phyloP scores from a whole-genome alignment of 495 filamentous ascomycete genomes.

The Lasiosphaeria miniovina region DNA sequence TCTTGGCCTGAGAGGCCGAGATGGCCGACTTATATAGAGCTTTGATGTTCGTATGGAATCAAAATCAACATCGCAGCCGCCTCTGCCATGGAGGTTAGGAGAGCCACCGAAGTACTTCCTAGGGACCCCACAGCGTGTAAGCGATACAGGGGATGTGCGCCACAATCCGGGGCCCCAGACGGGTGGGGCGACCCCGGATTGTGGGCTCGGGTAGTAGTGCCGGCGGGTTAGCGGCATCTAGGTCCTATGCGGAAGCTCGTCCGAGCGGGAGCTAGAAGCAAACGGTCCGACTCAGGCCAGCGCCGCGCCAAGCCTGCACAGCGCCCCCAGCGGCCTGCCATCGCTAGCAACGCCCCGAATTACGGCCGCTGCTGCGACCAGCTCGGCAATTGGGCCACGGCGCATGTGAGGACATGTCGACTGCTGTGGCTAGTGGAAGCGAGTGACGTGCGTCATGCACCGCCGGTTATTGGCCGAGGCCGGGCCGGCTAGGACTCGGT shows the following conservation, averaged over 20 bases:
- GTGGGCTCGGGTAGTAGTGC: slow-evolving; percentile 10
- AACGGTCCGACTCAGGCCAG: too few species aligned
- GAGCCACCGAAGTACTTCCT: background rate
- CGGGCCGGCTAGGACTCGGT: too few species aligned
- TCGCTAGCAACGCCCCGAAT: slow-evolving; percentile 1
- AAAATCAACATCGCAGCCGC: too few species aligned
- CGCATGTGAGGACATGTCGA: too few species aligned
- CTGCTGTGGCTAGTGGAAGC: too few species aligned
- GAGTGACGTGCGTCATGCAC: too few species aligned
- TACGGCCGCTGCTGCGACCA: background rate
- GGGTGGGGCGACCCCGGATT: slow-evolving; percentile 3
- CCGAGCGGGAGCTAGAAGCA: background rate
- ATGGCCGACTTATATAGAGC: background rate
- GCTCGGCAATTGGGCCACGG: background rate
- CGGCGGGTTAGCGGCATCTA: slow-evolving; percentile 3
- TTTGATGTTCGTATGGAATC: background rate
- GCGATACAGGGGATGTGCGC: background rate
- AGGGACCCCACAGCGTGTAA: background rate
- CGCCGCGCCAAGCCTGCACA: background rate
- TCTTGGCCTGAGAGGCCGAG: background rate
- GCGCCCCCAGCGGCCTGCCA: slow-evolving; percentile 1
- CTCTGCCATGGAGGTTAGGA: too few species aligned
- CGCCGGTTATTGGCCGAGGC: too few species aligned
- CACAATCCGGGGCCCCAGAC: slow-evolving; percentile 26
- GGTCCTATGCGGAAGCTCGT: background rate